phyloP scores from a whole-genome alignment of 441 rosid species.

The Metrosideros polymorpha region DNA sequence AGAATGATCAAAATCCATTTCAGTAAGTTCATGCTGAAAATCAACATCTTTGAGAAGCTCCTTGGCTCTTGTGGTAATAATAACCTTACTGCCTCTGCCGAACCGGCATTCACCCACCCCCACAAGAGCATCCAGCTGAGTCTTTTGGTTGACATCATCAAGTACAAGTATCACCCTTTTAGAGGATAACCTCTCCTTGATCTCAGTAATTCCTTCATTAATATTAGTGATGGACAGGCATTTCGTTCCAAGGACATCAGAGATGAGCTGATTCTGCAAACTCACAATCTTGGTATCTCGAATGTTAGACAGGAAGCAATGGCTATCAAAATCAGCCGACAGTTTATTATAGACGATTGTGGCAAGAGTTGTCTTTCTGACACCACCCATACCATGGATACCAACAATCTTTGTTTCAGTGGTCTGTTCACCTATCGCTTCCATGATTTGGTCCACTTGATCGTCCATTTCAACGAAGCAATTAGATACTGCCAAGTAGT shows the following conservation, averaged over 20 bases:
- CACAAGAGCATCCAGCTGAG: not conserved
- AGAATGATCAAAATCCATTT: not conserved
- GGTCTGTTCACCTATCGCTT: not conserved
- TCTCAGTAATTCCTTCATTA: not conserved
- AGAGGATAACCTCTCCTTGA: not conserved
- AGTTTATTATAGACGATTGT: not conserved
- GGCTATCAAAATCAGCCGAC: not conserved
- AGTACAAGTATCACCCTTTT: not conserved
- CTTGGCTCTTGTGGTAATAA: not conserved
- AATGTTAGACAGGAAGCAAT: too few relatives aligned
- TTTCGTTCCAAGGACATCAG: not conserved
- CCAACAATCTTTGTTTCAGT: not conserved
- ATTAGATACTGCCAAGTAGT: not conserved
- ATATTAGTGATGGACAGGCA: fast-evolving
- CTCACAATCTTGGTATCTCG: fast-evolving
- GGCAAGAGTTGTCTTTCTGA: not conserved
- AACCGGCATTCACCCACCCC: not conserved
- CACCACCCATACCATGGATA: not conserved
- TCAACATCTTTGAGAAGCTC: not conserved
- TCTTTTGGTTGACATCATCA: not conserved
- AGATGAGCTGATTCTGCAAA: not conserved
- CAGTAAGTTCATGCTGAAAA: not conserved
- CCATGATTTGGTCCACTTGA: not conserved
- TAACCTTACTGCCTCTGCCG: not conserved
- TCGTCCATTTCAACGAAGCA: not conserved